Conservation (phyloP, 768 basidiomycete genomes). For the Tephrocybe sp. region DNA sequence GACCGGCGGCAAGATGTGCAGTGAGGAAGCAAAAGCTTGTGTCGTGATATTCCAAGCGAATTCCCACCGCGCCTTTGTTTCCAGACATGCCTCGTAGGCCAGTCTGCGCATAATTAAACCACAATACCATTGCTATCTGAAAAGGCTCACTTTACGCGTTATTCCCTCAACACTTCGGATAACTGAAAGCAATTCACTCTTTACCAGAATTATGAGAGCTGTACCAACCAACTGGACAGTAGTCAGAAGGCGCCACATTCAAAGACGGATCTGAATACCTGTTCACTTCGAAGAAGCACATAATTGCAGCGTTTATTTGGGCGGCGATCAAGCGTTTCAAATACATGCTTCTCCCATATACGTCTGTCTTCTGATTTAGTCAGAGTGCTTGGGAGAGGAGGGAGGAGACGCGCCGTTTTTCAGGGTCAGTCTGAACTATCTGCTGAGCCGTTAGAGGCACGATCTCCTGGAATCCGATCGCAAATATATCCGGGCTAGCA, state of each 20-base stretch:
- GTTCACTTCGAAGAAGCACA: constrained; percentile 87
- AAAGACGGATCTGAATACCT: constrained; percentile 48
- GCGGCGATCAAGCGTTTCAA: constrained; percentile 74
- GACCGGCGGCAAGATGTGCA: constrained; percentile 96
- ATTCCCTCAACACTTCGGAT: constrained; percentile 93
- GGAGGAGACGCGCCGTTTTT: constrained; percentile 63
- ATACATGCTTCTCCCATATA: constrained; percentile 82
- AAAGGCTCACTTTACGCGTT: constrained; percentile 71
- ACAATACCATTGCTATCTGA: not conserved
- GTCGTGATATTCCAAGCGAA: constrained; percentile 89
- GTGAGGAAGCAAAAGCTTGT: constrained; percentile 95
- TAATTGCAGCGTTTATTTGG: constrained; percentile 73
- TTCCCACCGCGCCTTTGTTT: constrained; percentile 95
- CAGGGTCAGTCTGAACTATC: constrained; percentile 94
- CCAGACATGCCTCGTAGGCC: constrained; percentile 92
- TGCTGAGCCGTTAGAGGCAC: constrained; percentile 98
- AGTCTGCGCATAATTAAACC: constrained; percentile 47
- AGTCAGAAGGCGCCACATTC: constrained; percentile 5
- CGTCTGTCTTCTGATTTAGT: constrained; percentile 47
- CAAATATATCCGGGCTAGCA: constrained; percentile 92
- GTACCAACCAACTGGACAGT: constrained; percentile 84
- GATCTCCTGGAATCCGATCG: constrained; percentile 94
- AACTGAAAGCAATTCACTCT: constrained; percentile 68
- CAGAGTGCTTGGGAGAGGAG: not conserved
- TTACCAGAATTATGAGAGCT: constrained; percentile 83